A percentile compares a stretch with the other conserved stretches of the same genome.
Conservation (phyloP, 352 stramenopile genomes). For the Globisporangium polare region DNA sequence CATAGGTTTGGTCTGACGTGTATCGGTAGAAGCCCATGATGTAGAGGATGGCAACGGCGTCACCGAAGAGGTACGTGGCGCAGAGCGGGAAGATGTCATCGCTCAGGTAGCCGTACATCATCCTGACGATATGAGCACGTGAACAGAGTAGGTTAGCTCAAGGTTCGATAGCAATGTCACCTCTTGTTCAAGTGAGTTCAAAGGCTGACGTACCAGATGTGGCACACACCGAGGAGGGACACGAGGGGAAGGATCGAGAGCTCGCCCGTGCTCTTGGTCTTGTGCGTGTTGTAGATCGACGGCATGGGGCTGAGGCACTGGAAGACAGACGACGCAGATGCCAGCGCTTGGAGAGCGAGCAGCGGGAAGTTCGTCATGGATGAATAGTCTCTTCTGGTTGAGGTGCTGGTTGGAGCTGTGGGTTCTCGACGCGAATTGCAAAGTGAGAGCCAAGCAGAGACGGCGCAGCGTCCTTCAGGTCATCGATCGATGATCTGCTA, state of each 20-base stretch:
- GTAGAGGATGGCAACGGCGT: slow-evolving; percentile 7
- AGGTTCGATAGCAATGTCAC: too few relatives aligned
- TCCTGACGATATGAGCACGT: too few relatives aligned
- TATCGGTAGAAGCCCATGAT: slow-evolving; percentile 18
- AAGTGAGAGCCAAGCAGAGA: neutral
- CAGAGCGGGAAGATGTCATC: slow-evolving; percentile 18
- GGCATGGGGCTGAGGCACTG: slow-evolving; percentile 9
- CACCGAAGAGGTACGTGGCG: slow-evolving; percentile 15
- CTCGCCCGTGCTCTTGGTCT: slow-evolving; percentile 6
- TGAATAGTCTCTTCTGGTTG: neutral
- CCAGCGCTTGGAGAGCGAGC: neutral
- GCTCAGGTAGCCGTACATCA: slow-evolving; percentile 33
- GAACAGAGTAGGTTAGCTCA: too few relatives aligned
- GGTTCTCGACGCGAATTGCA: neutral
- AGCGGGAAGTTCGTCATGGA: slow-evolving; percentile 1
- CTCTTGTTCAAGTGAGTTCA: too few relatives aligned
- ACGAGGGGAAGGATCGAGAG: slow-evolving; percentile 7
- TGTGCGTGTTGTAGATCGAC: slow-evolving; percentile 5
- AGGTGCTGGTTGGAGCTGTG: too few relatives aligned
- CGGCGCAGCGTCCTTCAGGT: neutral
- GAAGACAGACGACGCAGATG: neutral
- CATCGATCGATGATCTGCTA: neutral
- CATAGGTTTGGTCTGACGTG: slow-evolving; percentile 10
- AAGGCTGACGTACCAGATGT: too few relatives aligned
- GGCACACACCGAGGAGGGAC: slow-evolving; percentile 5